These are phyloP conservation scores for Kurtzmaniella quercitrusa DNA, from an alignment of 1,139 yeast genomes.

Conservation along the genomic window DNA sequence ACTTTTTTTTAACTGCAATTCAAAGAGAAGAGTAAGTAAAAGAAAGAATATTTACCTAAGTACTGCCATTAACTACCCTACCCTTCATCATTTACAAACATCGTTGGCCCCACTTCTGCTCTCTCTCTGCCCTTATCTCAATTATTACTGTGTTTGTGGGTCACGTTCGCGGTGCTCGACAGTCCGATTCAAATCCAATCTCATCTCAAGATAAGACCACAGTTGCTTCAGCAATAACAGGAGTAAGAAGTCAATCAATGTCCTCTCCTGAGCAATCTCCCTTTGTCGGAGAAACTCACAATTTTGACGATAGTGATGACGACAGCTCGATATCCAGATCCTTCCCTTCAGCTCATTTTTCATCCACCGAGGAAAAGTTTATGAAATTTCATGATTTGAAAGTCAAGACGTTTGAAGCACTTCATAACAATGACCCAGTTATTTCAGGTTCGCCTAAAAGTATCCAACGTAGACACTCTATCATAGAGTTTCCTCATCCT, in stretches of 20 bases:
- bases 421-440: slow-evolving; percentile 20
- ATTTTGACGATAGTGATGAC: slow-evolving; percentile 20
- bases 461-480: slow-evolving; percentile 44
- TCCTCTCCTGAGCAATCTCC: neutral
- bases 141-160: too few species aligned
- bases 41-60: too few species aligned
- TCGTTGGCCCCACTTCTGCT: too few species aligned
- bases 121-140: too few species aligned
- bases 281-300: slow-evolving; percentile 7
- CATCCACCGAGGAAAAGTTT: slow-evolving; percentile 64
- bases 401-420: slow-evolving; percentile 57
- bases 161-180: neutral
- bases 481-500: slow-evolving; percentile 46
- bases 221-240: neutral
- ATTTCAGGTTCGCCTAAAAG: slow-evolving; percentile 15
- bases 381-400: slow-evolving; percentile 71
- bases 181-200: neutral
- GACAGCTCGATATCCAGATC: slow-evolving; percentile 29
- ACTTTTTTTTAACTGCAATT: too few species aligned
- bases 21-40: too few species aligned
- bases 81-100: too few species aligned
- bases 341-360: slow-evolving; percentile 50
- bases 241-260: neutral
- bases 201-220: neutral
- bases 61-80: too few species aligned